Evolutionary conservation across 2,329 filamentous ascomycete species (phyloP).

Genomic region (Penicillium sclerotiorum): DNA sequence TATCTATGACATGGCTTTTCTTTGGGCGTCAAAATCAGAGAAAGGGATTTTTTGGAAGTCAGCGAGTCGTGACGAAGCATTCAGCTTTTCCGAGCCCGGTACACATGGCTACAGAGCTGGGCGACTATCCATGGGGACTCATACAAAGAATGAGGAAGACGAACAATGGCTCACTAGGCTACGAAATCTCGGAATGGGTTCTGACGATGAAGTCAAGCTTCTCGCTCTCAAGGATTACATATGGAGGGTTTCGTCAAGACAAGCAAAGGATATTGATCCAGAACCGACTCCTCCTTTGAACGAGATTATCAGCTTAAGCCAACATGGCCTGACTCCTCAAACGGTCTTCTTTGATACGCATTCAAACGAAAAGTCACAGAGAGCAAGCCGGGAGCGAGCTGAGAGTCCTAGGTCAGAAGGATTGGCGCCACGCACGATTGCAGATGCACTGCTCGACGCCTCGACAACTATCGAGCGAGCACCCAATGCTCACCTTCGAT

Average conservation of each 20-base stretch:
- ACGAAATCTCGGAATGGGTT: conserved; percentile 76
- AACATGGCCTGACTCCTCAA: conserved; percentile 76
- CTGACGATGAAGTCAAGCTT: conserved; percentile 88
- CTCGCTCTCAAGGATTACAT: conserved; percentile 87
- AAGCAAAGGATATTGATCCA: conserved; percentile 54
- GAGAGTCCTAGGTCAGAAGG: conserved; percentile 37
- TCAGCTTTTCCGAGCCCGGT: conserved; percentile 66
- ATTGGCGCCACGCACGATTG: conserved; percentile 71
- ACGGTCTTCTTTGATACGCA: conserved; percentile 91
- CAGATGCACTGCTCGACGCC: conserved; percentile 87
- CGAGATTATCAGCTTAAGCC: conserved; percentile 72
- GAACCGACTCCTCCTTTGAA: conserved; percentile 56
- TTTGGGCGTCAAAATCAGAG: conserved; percentile 82
- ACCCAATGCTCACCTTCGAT: conserved; percentile 51
- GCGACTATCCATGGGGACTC: conserved; percentile 58
- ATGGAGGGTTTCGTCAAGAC: conserved; percentile 78
- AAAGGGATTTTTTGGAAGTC: conserved; percentile 86
- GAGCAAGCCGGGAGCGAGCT: conserved; percentile 27
- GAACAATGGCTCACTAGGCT: conserved; percentile 88
- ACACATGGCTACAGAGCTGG: conserved; percentile 58
- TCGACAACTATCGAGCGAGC: conserved; percentile 79
- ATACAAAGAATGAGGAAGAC: conserved; percentile 84
- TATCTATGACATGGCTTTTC: conserved; percentile 81
- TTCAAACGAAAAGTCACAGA: conserved; percentile 52
- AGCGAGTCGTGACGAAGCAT: conserved; percentile 68